Conservation (phyloP, 192 early-diverging fungal genomes). For the Coemansia asiatica region DNA sequence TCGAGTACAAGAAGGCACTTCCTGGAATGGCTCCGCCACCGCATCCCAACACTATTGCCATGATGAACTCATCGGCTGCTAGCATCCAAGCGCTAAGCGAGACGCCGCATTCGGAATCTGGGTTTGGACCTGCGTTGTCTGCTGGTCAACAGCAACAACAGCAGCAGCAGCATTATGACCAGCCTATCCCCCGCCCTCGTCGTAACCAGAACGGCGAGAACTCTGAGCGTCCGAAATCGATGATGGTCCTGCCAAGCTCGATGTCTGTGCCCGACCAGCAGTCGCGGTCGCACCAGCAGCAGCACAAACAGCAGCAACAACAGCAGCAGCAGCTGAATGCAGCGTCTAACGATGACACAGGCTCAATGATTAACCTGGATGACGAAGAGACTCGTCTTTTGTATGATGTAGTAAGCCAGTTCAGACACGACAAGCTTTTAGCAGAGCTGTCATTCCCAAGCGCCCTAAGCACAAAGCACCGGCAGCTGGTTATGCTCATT, state of each 20-base stretch:
- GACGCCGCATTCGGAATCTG: neutral
- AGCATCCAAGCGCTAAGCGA: slow-evolving; percentile 14
- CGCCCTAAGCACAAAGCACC: slow-evolving; percentile 60
- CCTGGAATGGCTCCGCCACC: slow-evolving; percentile 59
- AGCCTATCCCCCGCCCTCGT: slow-evolving; percentile 44
- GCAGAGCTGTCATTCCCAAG: slow-evolving; percentile 69
- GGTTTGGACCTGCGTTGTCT: neutral
- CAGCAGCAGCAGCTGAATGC: slow-evolving; percentile 28
- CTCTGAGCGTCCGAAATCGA: slow-evolving; percentile 39
- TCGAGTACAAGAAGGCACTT: slow-evolving; percentile 79
- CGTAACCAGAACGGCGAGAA: slow-evolving; percentile 33
- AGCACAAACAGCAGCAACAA: slow-evolving; percentile 30
- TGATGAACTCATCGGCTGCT: slow-evolving; percentile 45
- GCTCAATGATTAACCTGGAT: slow-evolving; percentile 63
- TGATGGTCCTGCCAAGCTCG: slow-evolving; percentile 50
- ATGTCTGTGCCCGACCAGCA: slow-evolving; percentile 38
- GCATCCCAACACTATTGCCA: slow-evolving; percentile 59
- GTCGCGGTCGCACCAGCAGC: slow-evolving; percentile 20
- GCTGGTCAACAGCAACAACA: slow-evolving; percentile 12
- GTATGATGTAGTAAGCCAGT: slow-evolving; percentile 71
- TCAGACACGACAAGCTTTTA: slow-evolving; percentile 66
- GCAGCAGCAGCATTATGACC: slow-evolving; percentile 38
- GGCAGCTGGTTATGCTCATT: slow-evolving; percentile 65
- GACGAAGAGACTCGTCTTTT: slow-evolving; percentile 68
- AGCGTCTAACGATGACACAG: slow-evolving; percentile 12